These are phyloP conservation scores for Termitomyces sp. DNA, from an alignment of 768 basidiomycete genomes.

Conservation along the genomic window DNA sequence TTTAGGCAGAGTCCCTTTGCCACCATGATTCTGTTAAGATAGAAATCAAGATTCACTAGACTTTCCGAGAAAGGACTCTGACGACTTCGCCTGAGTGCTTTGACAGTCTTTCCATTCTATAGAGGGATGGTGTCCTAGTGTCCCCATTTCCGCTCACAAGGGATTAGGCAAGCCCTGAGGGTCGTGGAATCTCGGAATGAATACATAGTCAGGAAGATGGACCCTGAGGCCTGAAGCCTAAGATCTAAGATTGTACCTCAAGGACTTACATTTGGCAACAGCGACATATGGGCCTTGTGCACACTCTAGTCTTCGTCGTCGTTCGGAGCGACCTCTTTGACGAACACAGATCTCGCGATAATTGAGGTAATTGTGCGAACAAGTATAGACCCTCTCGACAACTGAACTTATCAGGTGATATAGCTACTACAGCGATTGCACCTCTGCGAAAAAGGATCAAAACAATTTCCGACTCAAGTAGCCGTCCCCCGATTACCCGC, in stretches of 20 bases:
- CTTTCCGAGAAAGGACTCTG: background rate
- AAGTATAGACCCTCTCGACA: background rate
- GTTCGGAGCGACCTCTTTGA: background rate
- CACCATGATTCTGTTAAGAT: background rate
- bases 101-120: background rate
- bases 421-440: no score
- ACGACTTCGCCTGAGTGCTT: background rate
- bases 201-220: no score
- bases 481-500: background rate
- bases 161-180: background rate
- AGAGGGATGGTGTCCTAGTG: background rate
- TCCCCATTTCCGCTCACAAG: background rate
- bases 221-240: no score
- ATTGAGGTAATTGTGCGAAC: background rate
- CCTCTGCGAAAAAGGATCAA: background rate
- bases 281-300: no score
- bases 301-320: no score
- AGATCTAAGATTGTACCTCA: no score
- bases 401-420: background rate
- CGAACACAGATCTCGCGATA: background rate
- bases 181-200: no score
- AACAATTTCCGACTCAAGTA: background rate
- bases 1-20: background rate
- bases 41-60: background rate
- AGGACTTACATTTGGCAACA: no score